Evolutionary conservation across 805 yeast genomes (phyloP), one percentile per base, ranked within the genome.

Genomic region (Candida mattraensis): DNA sequence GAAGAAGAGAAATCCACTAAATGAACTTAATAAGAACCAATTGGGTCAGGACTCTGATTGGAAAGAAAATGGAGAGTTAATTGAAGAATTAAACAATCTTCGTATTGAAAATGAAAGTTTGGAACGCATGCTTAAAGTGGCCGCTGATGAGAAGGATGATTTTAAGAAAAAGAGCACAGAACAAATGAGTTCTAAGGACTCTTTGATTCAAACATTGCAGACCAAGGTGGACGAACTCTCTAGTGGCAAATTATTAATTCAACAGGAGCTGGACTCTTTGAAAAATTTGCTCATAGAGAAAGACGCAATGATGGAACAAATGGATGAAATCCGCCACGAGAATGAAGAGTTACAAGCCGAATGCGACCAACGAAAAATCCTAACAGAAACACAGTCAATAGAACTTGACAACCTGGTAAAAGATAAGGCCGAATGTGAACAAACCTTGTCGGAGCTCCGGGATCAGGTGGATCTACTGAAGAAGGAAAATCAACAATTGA

Each of bases 221-320:
- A 11, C 9, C 10, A 32, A 18, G 18, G n/a, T 19, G 29, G 6
- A 4, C 17, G 30, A 35, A 4, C 13, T 28, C 22, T 7, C 20
- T 6, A 16, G 14, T 11, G 29, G 28, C 18, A 26, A 34, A 18
- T 26, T 19, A 9, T 3, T 8, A n/a, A 27, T 33, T 13, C 32
- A 31, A 24, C 14, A 25, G n/a, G 40, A 40, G 32, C 28, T 33
- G 12, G 37, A 24, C 11, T 9, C 30, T 9, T 23, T 40, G 13
- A 26, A 30, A n/a, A 23, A 27, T 8, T 13, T 22, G 21, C 17
- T 38, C 11, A 16, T 18, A 3, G 35, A 28, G 2, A 29, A 24
- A 14, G 39, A 28, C 7, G 30, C 30, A 10, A 4, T 29, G 13
- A n/a, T 19, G 21, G 18, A 28, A 13, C 37, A 40, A 23, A 10